phyloP scores from a whole-genome alignment of 2,329 filamentous ascomycete genomes.

The Diaporthe velutina region DNA sequence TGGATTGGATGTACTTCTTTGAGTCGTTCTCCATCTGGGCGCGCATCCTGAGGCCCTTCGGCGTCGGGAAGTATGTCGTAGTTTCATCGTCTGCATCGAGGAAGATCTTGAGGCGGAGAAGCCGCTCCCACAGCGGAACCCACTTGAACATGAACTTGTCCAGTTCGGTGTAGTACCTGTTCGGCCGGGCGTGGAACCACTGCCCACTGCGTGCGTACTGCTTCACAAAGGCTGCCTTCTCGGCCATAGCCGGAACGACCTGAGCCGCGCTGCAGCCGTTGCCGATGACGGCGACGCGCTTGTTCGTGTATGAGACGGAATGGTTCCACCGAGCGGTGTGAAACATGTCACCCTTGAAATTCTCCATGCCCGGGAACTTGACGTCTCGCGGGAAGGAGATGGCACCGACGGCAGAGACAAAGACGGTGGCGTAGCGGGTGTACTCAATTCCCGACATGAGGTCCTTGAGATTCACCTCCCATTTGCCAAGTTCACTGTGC shows the following conservation, averaged over 20 bases:
- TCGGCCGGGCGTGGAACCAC: conserved; percentile 44
- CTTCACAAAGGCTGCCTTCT: conserved; percentile 41
- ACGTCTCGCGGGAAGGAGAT: not conserved
- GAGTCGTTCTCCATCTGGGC: conserved; percentile 16
- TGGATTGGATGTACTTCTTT: conserved; percentile 45
- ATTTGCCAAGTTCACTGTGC: not conserved
- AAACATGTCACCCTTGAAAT: conserved; percentile 51
- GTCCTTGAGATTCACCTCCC: not conserved
- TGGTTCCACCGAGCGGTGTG: conserved; percentile 53
- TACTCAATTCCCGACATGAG: not conserved
- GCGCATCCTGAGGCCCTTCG: not conserved
- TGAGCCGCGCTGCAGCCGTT: conserved; percentile 53
- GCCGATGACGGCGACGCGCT: conserved; percentile 52
- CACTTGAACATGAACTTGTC: conserved; percentile 43
- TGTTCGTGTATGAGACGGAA: conserved; percentile 44
- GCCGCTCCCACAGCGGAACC: conserved; percentile 42
- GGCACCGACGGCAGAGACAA: not conserved
- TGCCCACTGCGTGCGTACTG: conserved; percentile 33
- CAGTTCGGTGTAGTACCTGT: conserved; percentile 26
- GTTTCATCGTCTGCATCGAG: conserved; percentile 34
- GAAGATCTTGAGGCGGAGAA: conserved; percentile 40
- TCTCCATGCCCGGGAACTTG: not conserved
- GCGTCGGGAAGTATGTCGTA: not conserved
- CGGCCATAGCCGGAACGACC: conserved; percentile 50
- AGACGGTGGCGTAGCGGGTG: not conserved